Base-by-base conservation (phyloP, 2,329 filamentous ascomycete genomes). In the Massarina eburnea region DNA sequence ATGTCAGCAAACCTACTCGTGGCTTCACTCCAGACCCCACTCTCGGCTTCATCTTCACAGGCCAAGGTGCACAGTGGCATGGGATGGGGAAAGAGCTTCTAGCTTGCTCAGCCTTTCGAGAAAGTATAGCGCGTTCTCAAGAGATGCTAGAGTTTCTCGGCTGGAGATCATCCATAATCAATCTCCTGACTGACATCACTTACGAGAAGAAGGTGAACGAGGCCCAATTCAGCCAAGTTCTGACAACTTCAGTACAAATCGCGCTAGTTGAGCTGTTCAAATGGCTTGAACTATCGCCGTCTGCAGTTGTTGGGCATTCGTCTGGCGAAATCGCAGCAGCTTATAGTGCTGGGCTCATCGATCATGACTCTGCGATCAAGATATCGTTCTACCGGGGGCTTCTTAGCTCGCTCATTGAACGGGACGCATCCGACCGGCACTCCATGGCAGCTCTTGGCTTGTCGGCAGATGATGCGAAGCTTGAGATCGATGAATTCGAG, bases 321-420 rank as follows among this genome's bases (percentile, higher is more conserved):
- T 51, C 46, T 32, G 57, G 58, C 19, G 58, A 61, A 36, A 58
- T 61, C 21, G 52, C 52, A 14, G 58, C 58, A 8, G 58, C 57
- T 9, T 54, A 49, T 18, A 39, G 17, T 19, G 34, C 34, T 8
- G 34, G 17, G 3, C 6, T 36, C 18, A 36, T 37, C 15, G 12
- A 3, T 8, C 39, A 39, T 12, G 14, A 9, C 8, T 34, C 44
- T 8, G 46, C 46, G 4, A 17, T 49, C 8, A 43, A 41, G 15
- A 22, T 49, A 2, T 15, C 36, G 3, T 45, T 41, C 22, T 41
- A 36, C 36, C 32, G 46, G 4, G 49, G 46, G 4, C 3, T 27
- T 3, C 38, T 42, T 9, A 33, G 30, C 6, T 41, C 45, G 3
- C 27, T 5, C 3, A 21, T 45, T 19, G 38, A 26, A n/a, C 17